phyloP scores from a whole-genome alignment of 1,284 basidiomycete species.

The Melanopsichium pennsylvanicum region DNA sequence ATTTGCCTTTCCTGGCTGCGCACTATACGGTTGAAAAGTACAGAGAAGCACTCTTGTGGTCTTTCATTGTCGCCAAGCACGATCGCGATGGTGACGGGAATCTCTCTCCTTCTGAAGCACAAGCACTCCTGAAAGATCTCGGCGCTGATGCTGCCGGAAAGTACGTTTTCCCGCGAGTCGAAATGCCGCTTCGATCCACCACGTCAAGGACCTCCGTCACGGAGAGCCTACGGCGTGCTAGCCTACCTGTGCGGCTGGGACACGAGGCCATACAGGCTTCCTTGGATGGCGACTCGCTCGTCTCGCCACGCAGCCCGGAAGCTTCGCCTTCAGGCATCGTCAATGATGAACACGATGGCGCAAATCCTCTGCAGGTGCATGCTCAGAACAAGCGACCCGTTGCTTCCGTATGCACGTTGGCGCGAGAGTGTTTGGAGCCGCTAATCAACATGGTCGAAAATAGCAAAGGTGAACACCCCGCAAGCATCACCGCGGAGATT shows the following conservation, averaged over 20 bases:
- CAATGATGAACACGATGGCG: neutral
- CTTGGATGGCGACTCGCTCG: slow-evolving; percentile 9
- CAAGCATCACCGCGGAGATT: slow-evolving; percentile 4
- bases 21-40: slow-evolving; percentile 22
- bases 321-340: neutral
- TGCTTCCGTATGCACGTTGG: neutral
- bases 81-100: slow-evolving; percentile 23
- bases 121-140: slow-evolving; percentile 19
- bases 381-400: neutral
- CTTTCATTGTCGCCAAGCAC: slow-evolving; percentile 31
- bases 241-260: neutral
- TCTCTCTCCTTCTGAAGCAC: slow-evolving; percentile 6
- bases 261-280: slow-evolving; percentile 8
- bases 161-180: neutral
- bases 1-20: slow-evolving; percentile 15
- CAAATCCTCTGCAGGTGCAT: neutral
- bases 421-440: slow-evolving; percentile 1
- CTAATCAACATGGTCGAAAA: neutral
- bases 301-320: neutral
- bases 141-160: neutral
- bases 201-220: neutral
- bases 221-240: neutral
- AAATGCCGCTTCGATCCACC: slow-evolving; percentile 1
- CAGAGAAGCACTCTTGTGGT: slow-evolving; percentile 36
- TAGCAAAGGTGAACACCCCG: neutral